Evolutionary conservation across 805 yeast genomes (phyloP).

Genomic region (Kluyveromyces wickerhamii): DNA sequence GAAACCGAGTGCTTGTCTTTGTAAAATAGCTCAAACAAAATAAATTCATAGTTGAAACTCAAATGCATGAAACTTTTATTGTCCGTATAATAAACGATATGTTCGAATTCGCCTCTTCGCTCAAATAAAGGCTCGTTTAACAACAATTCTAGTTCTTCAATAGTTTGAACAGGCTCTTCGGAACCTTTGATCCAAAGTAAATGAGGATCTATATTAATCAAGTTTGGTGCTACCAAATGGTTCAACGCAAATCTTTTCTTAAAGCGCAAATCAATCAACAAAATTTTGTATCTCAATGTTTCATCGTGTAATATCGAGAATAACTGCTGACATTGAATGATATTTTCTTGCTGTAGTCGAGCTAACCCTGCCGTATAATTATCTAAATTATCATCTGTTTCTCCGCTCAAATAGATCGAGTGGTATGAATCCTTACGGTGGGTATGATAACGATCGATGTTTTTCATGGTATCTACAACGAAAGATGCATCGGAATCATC

Average conservation of each 20-base stretch:
- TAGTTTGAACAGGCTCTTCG: slow-evolving; percentile 27
- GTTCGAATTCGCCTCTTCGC: slow-evolving; percentile 28
- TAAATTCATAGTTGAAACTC: slow-evolving; percentile 28
- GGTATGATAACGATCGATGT: slow-evolving; percentile 12
- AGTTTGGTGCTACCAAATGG: slow-evolving; percentile 33
- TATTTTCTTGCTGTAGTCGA: slow-evolving; percentile 44
- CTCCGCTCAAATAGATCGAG: slow-evolving; percentile 31
- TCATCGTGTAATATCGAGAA: slow-evolving; percentile 39
- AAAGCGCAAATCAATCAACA: slow-evolving; percentile 37
- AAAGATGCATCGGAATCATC: not conserved
- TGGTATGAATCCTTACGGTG: slow-evolving; percentile 35
- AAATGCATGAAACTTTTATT: slow-evolving; percentile 26
- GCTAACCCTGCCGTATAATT: slow-evolving; percentile 19
- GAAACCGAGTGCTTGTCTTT: slow-evolving; percentile 11
- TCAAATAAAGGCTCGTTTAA: slow-evolving; percentile 21
- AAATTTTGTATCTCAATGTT: slow-evolving; percentile 33
- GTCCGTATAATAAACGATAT: slow-evolving; percentile 35
- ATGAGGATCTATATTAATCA: slow-evolving; percentile 36
- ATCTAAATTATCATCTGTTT: slow-evolving; percentile 13
- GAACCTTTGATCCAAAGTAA: slow-evolving; percentile 21
- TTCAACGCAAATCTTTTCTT: slow-evolving; percentile 26
- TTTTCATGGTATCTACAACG: not conserved
- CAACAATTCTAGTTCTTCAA: slow-evolving; percentile 25
- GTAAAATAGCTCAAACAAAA: slow-evolving; percentile 24
- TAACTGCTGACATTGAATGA: slow-evolving; percentile 34